Conservation (phyloP, 2,329 filamentous ascomycete species). For the Pseudohalonectria lignicola region DNA sequence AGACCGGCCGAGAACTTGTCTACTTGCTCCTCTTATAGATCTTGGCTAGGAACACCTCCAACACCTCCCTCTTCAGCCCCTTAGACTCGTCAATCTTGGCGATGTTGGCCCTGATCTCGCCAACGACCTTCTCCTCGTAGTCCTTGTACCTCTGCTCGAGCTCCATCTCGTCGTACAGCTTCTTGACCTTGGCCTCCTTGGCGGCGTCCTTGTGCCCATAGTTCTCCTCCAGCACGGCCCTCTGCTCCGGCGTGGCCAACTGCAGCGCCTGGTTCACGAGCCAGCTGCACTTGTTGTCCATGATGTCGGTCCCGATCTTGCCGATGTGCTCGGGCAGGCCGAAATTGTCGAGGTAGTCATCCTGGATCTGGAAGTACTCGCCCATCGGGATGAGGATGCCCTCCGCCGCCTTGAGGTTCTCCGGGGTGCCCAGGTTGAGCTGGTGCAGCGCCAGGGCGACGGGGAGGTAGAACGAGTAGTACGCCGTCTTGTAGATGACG, state of each 20-base stretch:
- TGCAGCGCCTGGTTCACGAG: conserved; percentile 88
- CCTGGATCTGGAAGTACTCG: conserved; percentile 98
- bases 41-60: conserved; percentile 84
- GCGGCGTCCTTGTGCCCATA: conserved; percentile 85
- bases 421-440: conserved; percentile 70
- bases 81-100: conserved; percentile 70
- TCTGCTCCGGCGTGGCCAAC: conserved; percentile 72
- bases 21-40: conserved; percentile 99
- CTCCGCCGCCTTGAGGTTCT: conserved; percentile 82
- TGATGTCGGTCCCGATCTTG: conserved; percentile 98
- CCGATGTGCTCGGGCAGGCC: conserved; percentile 86
- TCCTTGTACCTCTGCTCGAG: conserved; percentile 75
- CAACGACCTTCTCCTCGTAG: conserved; percentile 80
- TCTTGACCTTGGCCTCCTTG: conserved; percentile 79
- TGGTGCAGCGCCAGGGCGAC: conserved; percentile 84
- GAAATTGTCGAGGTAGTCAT: conserved; percentile 98
- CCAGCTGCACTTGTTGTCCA: conserved; percentile 99
- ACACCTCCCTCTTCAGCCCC: conserved; percentile 82
- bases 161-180: conserved; percentile 75
- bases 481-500: conserved; percentile 98
- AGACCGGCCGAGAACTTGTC: too few species aligned
- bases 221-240: conserved; percentile 77
- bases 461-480: conserved; percentile 98
- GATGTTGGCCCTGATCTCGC: conserved; percentile 69
- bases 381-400: conserved; percentile 93